Evolutionary conservation across 768 basidiomycete species (phyloP), one percentile per base, ranked within the genome.

Genomic region (Trametes villosa): DNA sequence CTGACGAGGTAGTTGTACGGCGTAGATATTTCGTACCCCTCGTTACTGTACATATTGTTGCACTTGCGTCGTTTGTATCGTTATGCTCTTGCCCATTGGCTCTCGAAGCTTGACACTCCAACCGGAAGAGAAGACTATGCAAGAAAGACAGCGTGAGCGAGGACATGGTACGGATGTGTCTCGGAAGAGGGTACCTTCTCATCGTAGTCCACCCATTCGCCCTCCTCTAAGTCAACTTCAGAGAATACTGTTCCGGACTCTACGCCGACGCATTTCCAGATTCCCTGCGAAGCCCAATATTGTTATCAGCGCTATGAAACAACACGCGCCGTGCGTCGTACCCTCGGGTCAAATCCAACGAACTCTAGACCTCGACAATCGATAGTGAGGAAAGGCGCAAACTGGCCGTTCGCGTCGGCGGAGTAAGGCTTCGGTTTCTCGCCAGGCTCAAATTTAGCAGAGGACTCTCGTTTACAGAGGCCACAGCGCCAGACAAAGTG

Each of bases 341-440:
- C 92, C 67, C 76, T 76, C 7, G 89, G 89, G 71, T 93, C 86
- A 71, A 96, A 96, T 5, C 74, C 84, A 8, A 78, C 79, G 62
- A 96, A 91, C 70, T 96, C 94, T 18, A 96, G 81, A 5, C 94
- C 94, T 26, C 94, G 83, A 69, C 94, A 96, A 66, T 96, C 94
- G 40, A 96, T 76, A 3, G 81, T 80, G 8, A 94, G 74, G 29
- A 96, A 75, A 4, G 87, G 84, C 0, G 81, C 81, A 48, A 87
- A 86, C 47, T 84, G 79, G 9, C 79, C 86, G 24, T 78, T 79
- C 56, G 85, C 83, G 61, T 89, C 87, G 24, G 79, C 77, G 0
- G 74, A 77, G 72, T 94, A 93, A 1, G 89, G 76, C 49, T 74
- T 74, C 27, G 83, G 71, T 8, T 79, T 72, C 4, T 78, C 75